Evolutionary conservation across 2,329 filamentous ascomycete species (phyloP).

Genomic region (Cercospora zeina): DNA sequence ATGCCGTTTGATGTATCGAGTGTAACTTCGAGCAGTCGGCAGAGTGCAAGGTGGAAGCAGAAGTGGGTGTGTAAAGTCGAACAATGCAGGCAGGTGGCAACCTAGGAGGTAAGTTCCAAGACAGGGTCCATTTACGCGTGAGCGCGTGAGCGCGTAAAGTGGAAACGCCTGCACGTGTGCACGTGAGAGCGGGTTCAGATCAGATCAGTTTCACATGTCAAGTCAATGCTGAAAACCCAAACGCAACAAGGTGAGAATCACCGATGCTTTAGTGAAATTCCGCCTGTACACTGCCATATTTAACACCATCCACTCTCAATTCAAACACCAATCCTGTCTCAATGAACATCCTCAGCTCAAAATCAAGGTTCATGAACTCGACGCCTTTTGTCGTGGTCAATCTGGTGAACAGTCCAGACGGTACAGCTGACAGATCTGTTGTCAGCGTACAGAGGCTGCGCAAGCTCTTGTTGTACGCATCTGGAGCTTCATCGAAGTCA

Average conservation of each 20-base stretch:
- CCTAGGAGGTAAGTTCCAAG: conserved; percentile 1
- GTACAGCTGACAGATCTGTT: conserved; percentile 76
- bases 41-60: background rate
- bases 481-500: conserved; percentile 66
- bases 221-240: background rate
- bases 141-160: conserved; percentile 15
- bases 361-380: conserved; percentile 80
- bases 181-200: background rate
- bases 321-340: conserved; percentile 76
- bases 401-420: conserved; percentile 69
- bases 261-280: conserved; percentile 59
- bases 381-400: conserved; percentile 76
- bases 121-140: conserved; percentile 13
- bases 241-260: background rate
- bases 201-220: background rate
- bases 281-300: conserved; percentile 74
- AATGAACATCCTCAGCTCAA: conserved; percentile 79
- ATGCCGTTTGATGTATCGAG: conserved; percentile 28
- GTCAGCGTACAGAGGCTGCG: conserved; percentile 73
- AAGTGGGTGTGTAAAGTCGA: conserved; percentile 2
- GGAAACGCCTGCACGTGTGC: conserved; percentile 1
- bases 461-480: conserved; percentile 52
- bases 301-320: conserved; percentile 73
- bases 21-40: background rate
- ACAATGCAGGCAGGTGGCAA: conserved; percentile 10